Conservation (phyloP, 805 yeast species). For the Tetrapisispora namnaoensis region DNA sequence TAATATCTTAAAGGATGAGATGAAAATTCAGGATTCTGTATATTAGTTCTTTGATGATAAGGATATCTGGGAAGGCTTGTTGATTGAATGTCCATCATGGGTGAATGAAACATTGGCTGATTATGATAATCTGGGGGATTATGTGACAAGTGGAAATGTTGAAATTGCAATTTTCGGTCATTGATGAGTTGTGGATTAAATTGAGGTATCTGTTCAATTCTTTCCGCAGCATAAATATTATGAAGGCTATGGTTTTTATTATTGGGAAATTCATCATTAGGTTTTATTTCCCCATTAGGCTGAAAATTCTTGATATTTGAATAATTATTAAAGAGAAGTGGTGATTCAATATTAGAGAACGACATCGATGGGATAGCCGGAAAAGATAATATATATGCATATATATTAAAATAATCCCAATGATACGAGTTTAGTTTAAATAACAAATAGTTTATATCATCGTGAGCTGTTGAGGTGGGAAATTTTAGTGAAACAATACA, state of each 20-base stretch:
- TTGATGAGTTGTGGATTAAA: neutral
- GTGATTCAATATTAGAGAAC: neutral
- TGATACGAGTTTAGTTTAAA: constrained; percentile 22
- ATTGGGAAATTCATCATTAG: neutral
- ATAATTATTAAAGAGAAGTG: neutral
- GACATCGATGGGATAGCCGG: neutral
- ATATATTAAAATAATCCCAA: constrained; percentile 26
- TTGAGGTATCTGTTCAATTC: neutral
- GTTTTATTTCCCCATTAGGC: neutral
- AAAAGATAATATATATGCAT: constrained; percentile 20
- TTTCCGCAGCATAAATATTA: neutral
- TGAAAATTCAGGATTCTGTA: neutral
- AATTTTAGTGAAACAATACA: constrained; percentile 20
- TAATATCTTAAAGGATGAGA: neutral
- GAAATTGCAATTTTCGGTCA: neutral
- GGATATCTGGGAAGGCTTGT: constrained; percentile 1
- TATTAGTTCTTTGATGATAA: constrained; percentile 2
- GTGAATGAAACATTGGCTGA: constrained; percentile 2
- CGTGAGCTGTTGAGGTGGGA: constrained; percentile 1
- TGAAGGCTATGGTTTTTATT: neutral
- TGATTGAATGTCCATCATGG: neutral
- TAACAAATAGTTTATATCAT: constrained; percentile 18
- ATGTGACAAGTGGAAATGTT: neutral
- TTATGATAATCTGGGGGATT: neutral
- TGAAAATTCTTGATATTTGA: neutral